Conservation (phyloP, 345 rosid species). For the Arabis hirsuta region DNA sequence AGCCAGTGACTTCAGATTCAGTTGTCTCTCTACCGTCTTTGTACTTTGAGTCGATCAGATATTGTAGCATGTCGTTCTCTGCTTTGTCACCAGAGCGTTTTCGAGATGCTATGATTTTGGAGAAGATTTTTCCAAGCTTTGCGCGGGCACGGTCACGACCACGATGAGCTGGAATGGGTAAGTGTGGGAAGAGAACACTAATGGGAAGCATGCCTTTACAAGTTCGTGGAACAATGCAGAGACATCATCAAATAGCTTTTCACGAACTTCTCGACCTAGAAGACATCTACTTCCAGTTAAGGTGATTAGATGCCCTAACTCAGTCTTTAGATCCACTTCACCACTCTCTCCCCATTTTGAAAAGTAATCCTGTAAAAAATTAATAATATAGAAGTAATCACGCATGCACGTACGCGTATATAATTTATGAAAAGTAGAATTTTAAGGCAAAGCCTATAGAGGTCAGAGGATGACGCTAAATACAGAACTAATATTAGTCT, state of each 20-base stretch:
- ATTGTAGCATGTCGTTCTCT: constrained; percentile 96
- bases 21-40: constrained; percentile 89
- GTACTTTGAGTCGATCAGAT: constrained; percentile 94
- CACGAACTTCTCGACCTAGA: constrained; percentile 78
- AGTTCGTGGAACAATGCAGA: constrained; percentile 82
- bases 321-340: constrained; percentile 75
- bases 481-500: no score
- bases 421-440: no score
- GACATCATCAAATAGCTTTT: constrained; percentile 77
- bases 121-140: constrained; percentile 77
- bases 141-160: constrained; percentile 83
- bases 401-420: no score
- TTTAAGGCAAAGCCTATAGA: no score
- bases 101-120: constrained; percentile 77
- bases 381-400: no score
- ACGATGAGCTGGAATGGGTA: constrained; percentile 85
- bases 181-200: constrained; percentile 78
- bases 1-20: constrained; percentile 82
- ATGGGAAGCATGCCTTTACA: constrained; percentile 83
- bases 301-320: constrained; percentile 76
- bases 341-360: constrained; percentile 87
- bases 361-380: neutral
- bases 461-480: no score
- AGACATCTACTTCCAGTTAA: constrained; percentile 86
- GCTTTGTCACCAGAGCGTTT: constrained; percentile 60